Base-by-base conservation (phyloP, 257 asterid genomes). In the Solanum pimpinellifolium region DNA sequence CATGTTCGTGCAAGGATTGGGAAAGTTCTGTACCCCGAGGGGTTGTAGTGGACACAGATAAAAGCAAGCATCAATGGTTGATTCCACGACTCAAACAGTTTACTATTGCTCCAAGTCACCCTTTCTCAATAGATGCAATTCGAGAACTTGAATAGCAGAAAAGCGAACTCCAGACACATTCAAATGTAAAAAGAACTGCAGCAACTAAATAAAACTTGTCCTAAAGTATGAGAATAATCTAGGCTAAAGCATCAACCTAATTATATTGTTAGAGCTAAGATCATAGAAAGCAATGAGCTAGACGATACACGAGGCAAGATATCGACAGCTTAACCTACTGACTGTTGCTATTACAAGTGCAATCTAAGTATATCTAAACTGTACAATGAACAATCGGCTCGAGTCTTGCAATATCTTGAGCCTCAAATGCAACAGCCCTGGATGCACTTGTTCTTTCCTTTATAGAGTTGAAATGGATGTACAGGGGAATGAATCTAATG, bases 311-410 rank as follows among this genome's bases (percentile, higher is more conserved):
- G 41, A 29, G 75, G 84, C 73, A 72, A 83, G 81, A 37, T 29
- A 46, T 84, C 41, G 74, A 66, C 39, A 6, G 69, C 52, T 33
- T 76, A 20, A 20, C 46, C 85, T 86, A 88, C 59, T 46, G 80
- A 85, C 62, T 93, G 89, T 92, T 91, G 88, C 85, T 69, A 88
- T 86, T 84, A 88, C 91, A 91, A 87, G 27, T 81, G 87, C 78
- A 49, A 81, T 81, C 85, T 84, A 27, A 73, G 83, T 29, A 85
- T 80, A 86, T 86, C 74, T 41, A 82, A 80, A 80, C 92, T 94
- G 90, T 91, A 92, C 95, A 94, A 68, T 14, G 27, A 86, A 72
- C 87, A 56, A 16, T 84, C 72, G 14, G 23, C 84, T 27, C 73
- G 11, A 83, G 35, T 9, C 80, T 83, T 37, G 65, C 87, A 69